Evolutionary conservation across 2,329 filamentous ascomycete species (phyloP).

Genomic region (Apiospora phragmitis): DNA sequence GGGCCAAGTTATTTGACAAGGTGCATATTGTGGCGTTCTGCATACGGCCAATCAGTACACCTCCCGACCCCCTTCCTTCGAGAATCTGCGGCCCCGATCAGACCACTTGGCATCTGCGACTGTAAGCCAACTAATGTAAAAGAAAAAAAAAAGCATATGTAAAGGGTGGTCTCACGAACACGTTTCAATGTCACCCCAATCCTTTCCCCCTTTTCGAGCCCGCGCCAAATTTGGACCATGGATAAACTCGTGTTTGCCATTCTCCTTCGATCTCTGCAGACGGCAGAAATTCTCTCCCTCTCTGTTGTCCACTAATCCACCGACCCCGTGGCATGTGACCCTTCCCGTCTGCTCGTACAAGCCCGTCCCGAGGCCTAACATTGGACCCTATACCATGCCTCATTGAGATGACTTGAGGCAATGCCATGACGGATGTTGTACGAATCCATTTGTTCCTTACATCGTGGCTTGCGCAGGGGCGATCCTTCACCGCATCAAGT

Average conservation of each 20-base stretch:
- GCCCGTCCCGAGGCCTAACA: background rate
- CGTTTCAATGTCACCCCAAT: conserved; percentile 1
- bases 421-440: background rate
- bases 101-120: background rate
- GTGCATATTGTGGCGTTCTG: background rate
- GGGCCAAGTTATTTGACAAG: background rate
- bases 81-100: background rate
- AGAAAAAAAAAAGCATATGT: too few species aligned
- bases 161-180: background rate
- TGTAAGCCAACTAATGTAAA: background rate
- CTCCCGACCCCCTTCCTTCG: background rate
- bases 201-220: background rate
- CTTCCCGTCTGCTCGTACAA: background rate
- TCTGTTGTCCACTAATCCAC: background rate
- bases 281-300: background rate
- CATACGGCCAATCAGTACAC: background rate
- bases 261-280: background rate
- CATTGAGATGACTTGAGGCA: background rate
- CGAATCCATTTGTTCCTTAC: background rate
- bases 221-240: background rate
- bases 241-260: background rate
- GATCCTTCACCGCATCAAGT: background rate
- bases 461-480: background rate
- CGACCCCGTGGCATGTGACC: background rate
- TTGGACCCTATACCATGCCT: background rate